These are phyloP conservation scores for Cotoneaster glaucophyllus DNA, from an alignment of 306 rosid species.

Conservation along the genomic window DNA sequence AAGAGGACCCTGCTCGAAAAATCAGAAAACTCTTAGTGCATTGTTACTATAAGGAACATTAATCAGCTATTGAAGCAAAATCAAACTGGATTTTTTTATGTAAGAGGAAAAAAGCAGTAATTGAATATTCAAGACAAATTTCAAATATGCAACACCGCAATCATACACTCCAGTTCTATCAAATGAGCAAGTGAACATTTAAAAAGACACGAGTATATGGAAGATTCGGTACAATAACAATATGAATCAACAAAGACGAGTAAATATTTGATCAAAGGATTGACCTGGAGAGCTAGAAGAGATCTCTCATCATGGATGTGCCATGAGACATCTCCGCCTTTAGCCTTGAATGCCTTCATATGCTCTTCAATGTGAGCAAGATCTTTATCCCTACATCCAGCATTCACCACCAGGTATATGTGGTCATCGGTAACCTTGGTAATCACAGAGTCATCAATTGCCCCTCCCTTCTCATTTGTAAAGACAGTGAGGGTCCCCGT, in stretches of 20 bases:
- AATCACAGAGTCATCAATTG: constrained; percentile 87
- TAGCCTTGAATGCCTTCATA: constrained; percentile 91
- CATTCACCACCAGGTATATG: constrained; percentile 87
- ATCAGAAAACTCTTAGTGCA: constrained; percentile 7
- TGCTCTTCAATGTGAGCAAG: constrained; percentile 89
- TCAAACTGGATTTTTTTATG: neutral
- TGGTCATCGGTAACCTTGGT: constrained; percentile 78
- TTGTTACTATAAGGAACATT: neutral
- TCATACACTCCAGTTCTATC: neutral
- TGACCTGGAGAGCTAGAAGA: constrained; percentile 85
- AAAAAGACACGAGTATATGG: neutral
- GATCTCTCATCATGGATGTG: constrained; percentile 95
- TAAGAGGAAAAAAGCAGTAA: neutral
- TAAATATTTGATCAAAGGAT: neutral
- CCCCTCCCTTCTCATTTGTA: constrained; percentile 92
- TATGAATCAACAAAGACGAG: neutral
- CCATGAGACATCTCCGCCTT: constrained; percentile 97
- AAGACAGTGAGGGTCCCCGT: constrained; percentile 80
- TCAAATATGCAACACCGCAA: neutral
- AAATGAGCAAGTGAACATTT: neutral
- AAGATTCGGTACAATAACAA: neutral
- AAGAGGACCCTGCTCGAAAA: constrained; percentile 76
- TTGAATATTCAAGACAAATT: too few relatives aligned
- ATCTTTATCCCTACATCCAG: constrained; percentile 94
- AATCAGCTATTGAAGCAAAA: constrained; percentile 9